Percentiles rank a stretch among this genome's conserved stretches.
Conservation (phyloP, 352 stramenopile genomes). For the Phytopythium boreale region DNA sequence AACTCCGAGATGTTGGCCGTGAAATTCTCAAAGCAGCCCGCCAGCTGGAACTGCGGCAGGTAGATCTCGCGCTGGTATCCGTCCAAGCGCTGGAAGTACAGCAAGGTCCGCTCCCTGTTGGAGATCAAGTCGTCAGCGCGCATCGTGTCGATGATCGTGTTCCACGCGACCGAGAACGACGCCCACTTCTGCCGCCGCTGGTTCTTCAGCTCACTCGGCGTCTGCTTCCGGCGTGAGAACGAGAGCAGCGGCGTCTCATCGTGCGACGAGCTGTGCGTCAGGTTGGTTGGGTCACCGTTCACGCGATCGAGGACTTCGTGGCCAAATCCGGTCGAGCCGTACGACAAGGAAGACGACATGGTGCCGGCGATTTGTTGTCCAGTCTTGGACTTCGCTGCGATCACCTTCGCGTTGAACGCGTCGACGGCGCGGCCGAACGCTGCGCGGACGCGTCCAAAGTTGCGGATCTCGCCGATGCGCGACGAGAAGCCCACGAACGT, state of each 20-base stretch:
- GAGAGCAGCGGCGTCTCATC: slow-evolving; percentile 80
- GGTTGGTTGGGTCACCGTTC: slow-evolving; percentile 27
- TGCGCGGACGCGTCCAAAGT: slow-evolving; percentile 84
- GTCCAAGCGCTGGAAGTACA: slow-evolving; percentile 96
- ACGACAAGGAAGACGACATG: slow-evolving; percentile 25
- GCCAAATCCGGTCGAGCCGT: slow-evolving; percentile 45
- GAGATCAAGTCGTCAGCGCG: slow-evolving; percentile 91
- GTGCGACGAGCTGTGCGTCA: slow-evolving; percentile 15
- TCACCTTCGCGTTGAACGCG: slow-evolving; percentile 86
- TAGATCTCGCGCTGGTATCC: slow-evolving; percentile 98
- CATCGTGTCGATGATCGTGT: slow-evolving; percentile 97
- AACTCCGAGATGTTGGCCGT: slow-evolving; percentile 71
- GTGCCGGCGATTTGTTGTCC: slow-evolving; percentile 49
- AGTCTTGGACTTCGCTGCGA: slow-evolving; percentile 73
- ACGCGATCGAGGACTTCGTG: slow-evolving; percentile 63
- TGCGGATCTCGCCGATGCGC: slow-evolving; percentile 95
- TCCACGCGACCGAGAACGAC: slow-evolving; percentile 97
- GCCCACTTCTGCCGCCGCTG: slow-evolving; percentile 97
- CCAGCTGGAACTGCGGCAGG: slow-evolving; percentile 97
- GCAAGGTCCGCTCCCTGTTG: slow-evolving; percentile 82
- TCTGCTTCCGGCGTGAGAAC: slow-evolving; percentile 86
- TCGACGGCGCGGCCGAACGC: slow-evolving; percentile 86
- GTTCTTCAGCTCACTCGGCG: slow-evolving; percentile 78
- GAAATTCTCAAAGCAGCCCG: slow-evolving; percentile 94
- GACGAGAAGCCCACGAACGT: slow-evolving; percentile 96